These are phyloP conservation scores for Ormosia semicastrata DNA, from an alignment of 306 rosid species.

Conservation along the genomic window DNA sequence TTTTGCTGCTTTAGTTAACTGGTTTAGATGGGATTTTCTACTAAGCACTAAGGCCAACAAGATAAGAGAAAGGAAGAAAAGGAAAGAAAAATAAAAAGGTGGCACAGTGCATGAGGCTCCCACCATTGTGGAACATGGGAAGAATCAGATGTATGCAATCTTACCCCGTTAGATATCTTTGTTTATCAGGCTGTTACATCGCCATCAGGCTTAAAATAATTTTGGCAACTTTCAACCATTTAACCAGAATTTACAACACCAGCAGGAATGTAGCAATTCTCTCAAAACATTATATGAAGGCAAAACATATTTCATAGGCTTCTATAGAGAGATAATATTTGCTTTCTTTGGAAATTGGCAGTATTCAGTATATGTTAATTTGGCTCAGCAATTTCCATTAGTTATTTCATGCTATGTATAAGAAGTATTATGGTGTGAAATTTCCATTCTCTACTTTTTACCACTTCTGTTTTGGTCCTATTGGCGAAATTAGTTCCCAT, in stretches of 20 bases:
- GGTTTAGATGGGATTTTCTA: neutral
- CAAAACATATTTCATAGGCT: neutral
- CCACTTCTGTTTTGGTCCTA: too few relatives aligned
- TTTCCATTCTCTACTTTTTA: neutral
- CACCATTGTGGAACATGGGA: too few relatives aligned
- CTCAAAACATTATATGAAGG: neutral
- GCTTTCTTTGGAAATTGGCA: neutral
- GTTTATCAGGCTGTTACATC: too few relatives aligned
- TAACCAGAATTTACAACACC: neutral
- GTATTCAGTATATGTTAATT: neutral
- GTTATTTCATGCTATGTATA: neutral
- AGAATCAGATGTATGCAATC: too few relatives aligned
- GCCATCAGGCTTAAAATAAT: neutral
- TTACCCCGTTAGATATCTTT: too few relatives aligned
- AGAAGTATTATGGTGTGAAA: neutral
- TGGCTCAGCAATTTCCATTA: neutral
- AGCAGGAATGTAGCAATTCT: neutral
- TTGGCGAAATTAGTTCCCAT: neutral
- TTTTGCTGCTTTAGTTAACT: neutral
- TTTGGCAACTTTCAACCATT: neutral
- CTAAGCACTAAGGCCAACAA: neutral
- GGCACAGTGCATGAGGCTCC: too few relatives aligned
- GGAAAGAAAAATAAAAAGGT: neutral
- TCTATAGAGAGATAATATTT: neutral
- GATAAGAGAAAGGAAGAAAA: neutral